These are phyloP conservation scores for Talaromyces sp. DNA, from an alignment of 2,329 filamentous ascomycete species.

Conservation along the genomic window DNA sequence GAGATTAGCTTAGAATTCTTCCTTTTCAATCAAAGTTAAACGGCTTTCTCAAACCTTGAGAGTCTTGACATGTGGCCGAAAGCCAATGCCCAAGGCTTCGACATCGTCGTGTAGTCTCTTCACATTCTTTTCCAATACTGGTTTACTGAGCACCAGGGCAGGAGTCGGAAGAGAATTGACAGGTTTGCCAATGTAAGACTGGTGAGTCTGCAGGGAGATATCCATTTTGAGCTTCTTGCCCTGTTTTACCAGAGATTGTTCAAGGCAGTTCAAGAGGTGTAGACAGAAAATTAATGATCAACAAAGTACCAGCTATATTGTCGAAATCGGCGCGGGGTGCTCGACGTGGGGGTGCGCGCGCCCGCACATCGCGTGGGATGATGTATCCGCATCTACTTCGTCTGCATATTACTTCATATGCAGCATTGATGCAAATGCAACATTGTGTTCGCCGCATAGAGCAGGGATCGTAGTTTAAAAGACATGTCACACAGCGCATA, in stretches of 20 bases:
- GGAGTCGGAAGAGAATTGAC: conserved; percentile 34
- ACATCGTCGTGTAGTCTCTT: conserved; percentile 34
- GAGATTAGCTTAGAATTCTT: not conserved
- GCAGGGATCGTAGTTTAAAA: not conserved
- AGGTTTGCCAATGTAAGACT: conserved; percentile 31
- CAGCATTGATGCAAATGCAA: not conserved
- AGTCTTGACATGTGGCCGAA: conserved; percentile 43
- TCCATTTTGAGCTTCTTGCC: conserved; percentile 19
- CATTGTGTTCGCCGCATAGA: not conserved
- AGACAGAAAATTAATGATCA: not conserved
- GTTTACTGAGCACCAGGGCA: conserved; percentile 34
- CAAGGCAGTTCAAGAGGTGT: not conserved
- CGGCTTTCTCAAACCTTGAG: conserved; percentile 30
- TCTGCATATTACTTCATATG: too few species aligned
- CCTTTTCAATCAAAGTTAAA: not conserved
- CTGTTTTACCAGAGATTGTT: not conserved
- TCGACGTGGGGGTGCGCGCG: not conserved
- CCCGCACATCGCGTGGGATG: not conserved
- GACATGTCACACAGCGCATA: too few species aligned
- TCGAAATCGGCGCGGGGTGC: not conserved
- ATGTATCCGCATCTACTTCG: not conserved
- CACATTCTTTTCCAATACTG: conserved; percentile 34
- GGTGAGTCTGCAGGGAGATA: conserved; percentile 24
- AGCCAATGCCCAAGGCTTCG: conserved; percentile 30
- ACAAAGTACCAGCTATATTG: not conserved